These are phyloP conservation scores for Cenococcum geophilum DNA, from an alignment of 495 filamentous ascomycete species.

Conservation along the genomic window DNA sequence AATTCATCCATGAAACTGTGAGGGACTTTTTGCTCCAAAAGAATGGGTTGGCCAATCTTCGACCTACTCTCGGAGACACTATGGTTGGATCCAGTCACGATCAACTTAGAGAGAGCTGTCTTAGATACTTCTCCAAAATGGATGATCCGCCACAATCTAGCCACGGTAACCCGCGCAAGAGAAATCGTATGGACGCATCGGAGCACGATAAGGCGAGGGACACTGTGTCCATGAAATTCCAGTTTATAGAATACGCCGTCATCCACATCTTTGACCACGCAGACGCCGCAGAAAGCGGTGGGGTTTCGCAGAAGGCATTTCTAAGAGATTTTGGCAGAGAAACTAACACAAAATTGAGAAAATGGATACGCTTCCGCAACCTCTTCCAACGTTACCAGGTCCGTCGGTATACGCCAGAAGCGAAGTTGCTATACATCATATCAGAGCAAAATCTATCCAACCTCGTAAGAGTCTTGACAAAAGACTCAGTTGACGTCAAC, in stretches of 20 bases:
- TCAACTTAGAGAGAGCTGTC: background rate
- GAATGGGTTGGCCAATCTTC: background rate
- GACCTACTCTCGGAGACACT: background rate
- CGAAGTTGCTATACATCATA: background rate
- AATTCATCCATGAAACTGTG: constrained; percentile 11
- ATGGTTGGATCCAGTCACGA: constrained; percentile 2
- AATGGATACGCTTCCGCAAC: background rate
- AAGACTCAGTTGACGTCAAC: background rate
- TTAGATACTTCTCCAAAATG: background rate
- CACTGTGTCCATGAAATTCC: background rate
- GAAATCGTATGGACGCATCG: too few relatives aligned
- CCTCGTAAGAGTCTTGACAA: background rate
- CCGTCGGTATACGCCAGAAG: background rate
- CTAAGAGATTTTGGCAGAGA: background rate
- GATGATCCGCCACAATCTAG: background rate
- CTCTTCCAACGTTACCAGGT: background rate
- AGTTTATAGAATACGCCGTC: background rate
- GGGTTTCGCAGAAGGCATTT: background rate
- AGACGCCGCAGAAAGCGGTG: background rate
- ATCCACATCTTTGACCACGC: background rate
- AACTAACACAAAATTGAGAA: background rate
- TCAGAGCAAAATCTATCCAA: background rate
- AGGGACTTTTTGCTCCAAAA: constrained; percentile 4
- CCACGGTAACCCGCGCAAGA: background rate
- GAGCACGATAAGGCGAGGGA: background rate